Evolutionary conservation across 2,329 filamentous ascomycete species (phyloP), one percentile per base, ranked within the genome.

Genomic region (Chaetomiaceae sp.): DNA sequence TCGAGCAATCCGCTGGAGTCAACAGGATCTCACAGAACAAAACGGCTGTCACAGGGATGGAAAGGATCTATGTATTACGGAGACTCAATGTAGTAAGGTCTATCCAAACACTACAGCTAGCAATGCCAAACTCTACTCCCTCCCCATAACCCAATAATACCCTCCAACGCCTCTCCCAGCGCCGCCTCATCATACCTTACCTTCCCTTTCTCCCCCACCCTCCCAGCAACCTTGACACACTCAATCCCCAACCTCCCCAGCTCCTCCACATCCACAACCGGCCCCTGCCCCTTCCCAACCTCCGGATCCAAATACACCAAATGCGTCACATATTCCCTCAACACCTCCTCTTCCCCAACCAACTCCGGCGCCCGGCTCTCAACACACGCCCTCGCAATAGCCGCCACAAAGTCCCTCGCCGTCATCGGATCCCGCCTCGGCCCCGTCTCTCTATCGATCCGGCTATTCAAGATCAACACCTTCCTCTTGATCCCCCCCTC

Each of bases 401-500:
- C 89, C 11, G 79, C 81, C 0, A 96, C 81, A 66, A 97, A 97
- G 63, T 95, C 91, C 0, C 82, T 72, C 0, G 89, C 92, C 0
- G 83, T 82, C 65, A 89, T 91, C 0, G 87, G 83, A 0, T 77
- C 58, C 0, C 66, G 66, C 0, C 76, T 76, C 0, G 91, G 89
- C 0, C 91, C 89, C 0, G 91, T 96, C 73, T 97, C 92, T 9
- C 92, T 84, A 65, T 97, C 92, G 0, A 87, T 75, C 1, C 81
- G 87, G 20, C 89, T 88, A 65, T 97, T 97, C 6, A 96, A 74
- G 23, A 96, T 88, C 7, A 96, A 73, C 17, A 96, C 86, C 67
- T 94, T 95, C 64, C 85, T 81, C 7, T 81, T 73, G 33, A 17
- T 59, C 17, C 14, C 63, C 0, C 19, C 6, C 3, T 11, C 9